Base-by-base conservation (phyloP, 2,329 filamentous ascomycete species). In the Monosporascus ibericus region DNA sequence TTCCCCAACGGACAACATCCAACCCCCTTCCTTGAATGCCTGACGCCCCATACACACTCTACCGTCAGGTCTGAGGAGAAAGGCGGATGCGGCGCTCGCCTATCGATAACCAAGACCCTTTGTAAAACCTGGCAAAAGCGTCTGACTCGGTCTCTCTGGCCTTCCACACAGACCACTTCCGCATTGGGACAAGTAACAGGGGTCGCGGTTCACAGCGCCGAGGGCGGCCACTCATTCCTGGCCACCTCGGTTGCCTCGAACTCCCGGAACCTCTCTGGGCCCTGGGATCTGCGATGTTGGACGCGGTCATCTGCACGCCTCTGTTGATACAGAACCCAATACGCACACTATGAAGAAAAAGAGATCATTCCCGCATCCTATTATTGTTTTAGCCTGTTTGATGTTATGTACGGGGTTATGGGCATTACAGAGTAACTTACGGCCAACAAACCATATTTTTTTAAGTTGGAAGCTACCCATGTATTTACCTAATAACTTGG, bases 341-440 rank as follows among this genome's bases (percentile, higher is more conserved):
- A 14, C 27, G 8, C 27, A 27, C 25, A 9, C 3, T 27, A 27
- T 3, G 11, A 27, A 3, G 24, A 25, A 11, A 27, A 27, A 27
- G 4, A 27, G 8, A 11, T 27, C 27, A 58, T 50, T 55, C 49
- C 54, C 60, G 1, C 49, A 52, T 52, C 11, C 4, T 11, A 14
- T 34, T 2, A 34, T 34, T 34, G 6, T 14, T 14, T 34, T 34
- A 34, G 30, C 30, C 9, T 34, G 30, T 34, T 34, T 14, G 30
- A 34, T 14, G 30, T 34, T 14, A 34, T 34, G 27, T 34, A 34
- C 30, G 30, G 9, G 9, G 30, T 34, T 14, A 34, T 9, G 30
- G 30, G 30, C 11, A 34, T 34, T 34, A 5, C 30, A 34, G 30
- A 34, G 30, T 5, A 5, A 11, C 30, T 14, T 11, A 6, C 30